Evolutionary conservation across 2,329 filamentous ascomycete genomes (phyloP).

Genomic region (Xylariaceae sp.): DNA sequence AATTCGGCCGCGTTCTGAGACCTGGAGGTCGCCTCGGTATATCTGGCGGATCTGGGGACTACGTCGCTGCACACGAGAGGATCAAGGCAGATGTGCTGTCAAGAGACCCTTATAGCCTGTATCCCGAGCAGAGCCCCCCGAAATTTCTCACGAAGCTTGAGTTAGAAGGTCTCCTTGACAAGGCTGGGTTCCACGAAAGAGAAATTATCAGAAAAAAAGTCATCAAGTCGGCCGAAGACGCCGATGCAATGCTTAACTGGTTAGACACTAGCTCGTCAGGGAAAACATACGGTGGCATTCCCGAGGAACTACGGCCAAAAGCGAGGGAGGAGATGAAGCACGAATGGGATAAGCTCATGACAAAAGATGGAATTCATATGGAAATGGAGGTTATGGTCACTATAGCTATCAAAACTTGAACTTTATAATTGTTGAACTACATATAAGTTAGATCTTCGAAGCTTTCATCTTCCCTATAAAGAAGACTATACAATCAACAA

Average conservation of each 20-base stretch:
- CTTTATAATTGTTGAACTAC: background rate
- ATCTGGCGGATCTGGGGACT: constrained; percentile 31
- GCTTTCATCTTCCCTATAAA: background rate
- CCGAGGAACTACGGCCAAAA: constrained; percentile 35
- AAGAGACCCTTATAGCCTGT: constrained; percentile 32
- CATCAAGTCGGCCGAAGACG: constrained; percentile 30
- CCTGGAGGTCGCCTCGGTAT: constrained; percentile 31
- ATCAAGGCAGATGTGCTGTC: constrained; percentile 37
- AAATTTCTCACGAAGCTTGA: constrained; percentile 36
- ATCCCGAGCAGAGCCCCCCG: constrained; percentile 31
- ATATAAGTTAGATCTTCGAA: background rate
- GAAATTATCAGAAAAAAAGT: constrained; percentile 35
- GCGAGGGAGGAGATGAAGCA: constrained; percentile 39
- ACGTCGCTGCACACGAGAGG: constrained; percentile 27
- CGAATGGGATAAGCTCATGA: constrained; percentile 39
- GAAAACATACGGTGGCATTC: constrained; percentile 41
- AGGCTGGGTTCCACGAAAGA: constrained; percentile 26
- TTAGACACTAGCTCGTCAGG: constrained; percentile 42
- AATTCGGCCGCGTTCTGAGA: constrained; percentile 34
- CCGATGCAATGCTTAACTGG: constrained; percentile 40
- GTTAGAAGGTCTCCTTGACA: constrained; percentile 31
- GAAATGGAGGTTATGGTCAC: constrained; percentile 39
- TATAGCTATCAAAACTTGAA: constrained; percentile 22
- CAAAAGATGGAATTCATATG: constrained; percentile 38
- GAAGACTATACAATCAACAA: background rate